Evolutionary conservation across 139 green algal genomes (phyloP).

Genomic region (Chlamydomonas sp.): DNA sequence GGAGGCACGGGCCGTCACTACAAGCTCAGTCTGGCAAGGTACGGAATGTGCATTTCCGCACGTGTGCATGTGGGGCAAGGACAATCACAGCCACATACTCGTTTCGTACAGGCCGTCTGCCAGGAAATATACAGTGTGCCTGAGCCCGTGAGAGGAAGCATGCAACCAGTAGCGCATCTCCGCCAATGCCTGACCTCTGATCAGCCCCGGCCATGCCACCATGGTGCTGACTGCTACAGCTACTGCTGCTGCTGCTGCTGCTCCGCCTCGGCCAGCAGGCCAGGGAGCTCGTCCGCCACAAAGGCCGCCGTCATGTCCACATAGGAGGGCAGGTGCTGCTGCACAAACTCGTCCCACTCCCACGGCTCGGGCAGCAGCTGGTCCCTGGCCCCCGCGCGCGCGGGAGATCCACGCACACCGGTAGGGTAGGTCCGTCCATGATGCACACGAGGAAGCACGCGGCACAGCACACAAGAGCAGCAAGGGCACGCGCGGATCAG

Average conservation of each 20-base stretch:
- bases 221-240: not conserved
- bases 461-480: not conserved
- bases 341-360: slow-evolving; percentile 36
- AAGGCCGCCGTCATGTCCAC: slow-evolving; percentile 40
- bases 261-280: not conserved
- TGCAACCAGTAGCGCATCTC: too few species aligned
- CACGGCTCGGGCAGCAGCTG: slow-evolving; percentile 41
- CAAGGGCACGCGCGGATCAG: not conserved
- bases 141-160: too few species aligned
- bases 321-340: slow-evolving; percentile 33
- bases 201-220: too few species aligned
- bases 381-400: slow-evolving; percentile 3
- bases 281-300: slow-evolving; percentile 30
- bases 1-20: too few species aligned
- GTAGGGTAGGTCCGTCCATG: not conserved
- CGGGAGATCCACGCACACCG: not conserved
- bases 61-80: too few species aligned
- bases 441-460: not conserved
- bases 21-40: too few species aligned
- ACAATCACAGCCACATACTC: too few species aligned
- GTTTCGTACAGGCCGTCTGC: too few species aligned
- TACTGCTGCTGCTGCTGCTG: not conserved
- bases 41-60: too few species aligned
- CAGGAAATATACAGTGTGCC: too few species aligned
- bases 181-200: too few species aligned